Evolutionary conservation across 1,139 yeast species (phyloP).

Genomic region (Taphrina confusa): DNA sequence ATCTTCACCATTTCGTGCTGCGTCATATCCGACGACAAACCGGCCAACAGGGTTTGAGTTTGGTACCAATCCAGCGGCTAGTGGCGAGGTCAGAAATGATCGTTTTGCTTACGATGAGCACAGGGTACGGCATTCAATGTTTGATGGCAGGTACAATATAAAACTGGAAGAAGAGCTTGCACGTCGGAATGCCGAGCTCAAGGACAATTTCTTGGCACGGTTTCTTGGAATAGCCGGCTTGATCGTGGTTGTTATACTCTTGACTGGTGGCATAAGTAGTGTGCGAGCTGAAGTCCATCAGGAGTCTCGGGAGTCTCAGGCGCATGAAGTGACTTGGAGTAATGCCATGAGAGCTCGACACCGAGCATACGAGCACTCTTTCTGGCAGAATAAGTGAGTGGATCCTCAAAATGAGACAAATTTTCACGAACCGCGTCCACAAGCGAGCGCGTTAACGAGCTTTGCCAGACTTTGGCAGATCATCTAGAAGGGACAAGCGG

Average conservation of each 20-base stretch:
- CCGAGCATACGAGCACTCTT: slow-evolving; percentile 1
- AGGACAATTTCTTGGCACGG: slow-evolving; percentile 25
- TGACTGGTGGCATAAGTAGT: slow-evolving; percentile 27
- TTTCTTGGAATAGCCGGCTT: slow-evolving; percentile 27
- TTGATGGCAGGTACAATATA: slow-evolving; percentile 12
- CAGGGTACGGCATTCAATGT: slow-evolving; percentile 24
- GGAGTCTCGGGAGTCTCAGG: not conserved
- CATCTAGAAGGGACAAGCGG: too few species aligned
- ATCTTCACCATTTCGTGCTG: slow-evolving; percentile 22
- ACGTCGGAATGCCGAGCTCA: slow-evolving; percentile 14
- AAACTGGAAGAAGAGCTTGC: slow-evolving; percentile 12
- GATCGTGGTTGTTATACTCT: slow-evolving; percentile 10
- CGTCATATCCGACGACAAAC: slow-evolving; percentile 2
- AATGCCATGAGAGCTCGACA: not conserved
- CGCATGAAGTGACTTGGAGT: slow-evolving; percentile 10
- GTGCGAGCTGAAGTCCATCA: slow-evolving; percentile 23
- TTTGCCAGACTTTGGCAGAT: too few species aligned
- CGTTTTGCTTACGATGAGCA: slow-evolving; percentile 27
- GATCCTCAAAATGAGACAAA: too few species aligned
- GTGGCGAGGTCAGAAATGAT: slow-evolving; percentile 21
- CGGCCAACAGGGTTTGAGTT: slow-evolving; percentile 28
- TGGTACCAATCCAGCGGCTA: slow-evolving; percentile 10
- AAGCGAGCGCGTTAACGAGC: too few species aligned
- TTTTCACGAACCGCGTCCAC: too few species aligned
- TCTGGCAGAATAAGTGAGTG: slow-evolving; percentile 8